These are phyloP conservation scores for Hyphodiscus sp. DNA, from an alignment of 2,329 filamentous ascomycete genomes.

Conservation along the genomic window DNA sequence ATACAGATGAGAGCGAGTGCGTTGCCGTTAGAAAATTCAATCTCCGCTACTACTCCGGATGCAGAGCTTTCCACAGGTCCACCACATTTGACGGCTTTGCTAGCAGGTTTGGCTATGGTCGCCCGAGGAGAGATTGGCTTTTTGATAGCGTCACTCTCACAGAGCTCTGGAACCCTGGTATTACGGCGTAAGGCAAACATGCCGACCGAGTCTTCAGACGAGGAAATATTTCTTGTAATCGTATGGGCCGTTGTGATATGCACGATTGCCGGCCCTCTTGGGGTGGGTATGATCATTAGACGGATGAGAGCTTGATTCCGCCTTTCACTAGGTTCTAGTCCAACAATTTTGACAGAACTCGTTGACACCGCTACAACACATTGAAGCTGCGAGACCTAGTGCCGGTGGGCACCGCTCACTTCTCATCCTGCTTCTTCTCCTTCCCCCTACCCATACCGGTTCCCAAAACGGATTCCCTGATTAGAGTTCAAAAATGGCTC, in stretches of 20 bases:
- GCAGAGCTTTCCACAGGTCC: slow-evolving; percentile 8
- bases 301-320: slow-evolving; percentile 26
- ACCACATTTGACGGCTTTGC: slow-evolving; percentile 13
- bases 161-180: slow-evolving; percentile 38
- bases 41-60: neutral
- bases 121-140: slow-evolving; percentile 77
- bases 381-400: no score
- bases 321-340: neutral
- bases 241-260: slow-evolving; percentile 51
- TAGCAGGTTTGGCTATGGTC: slow-evolving; percentile 52
- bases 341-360: no score
- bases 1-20: neutral
- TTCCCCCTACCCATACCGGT: no score
- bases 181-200: slow-evolving; percentile 5
- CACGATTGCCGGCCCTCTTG: slow-evolving; percentile 45
- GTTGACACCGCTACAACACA: no score
- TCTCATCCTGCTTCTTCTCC: no score
- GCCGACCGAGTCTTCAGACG: slow-evolving; percentile 2
- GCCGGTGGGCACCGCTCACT: no score
- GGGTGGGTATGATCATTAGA: slow-evolving; percentile 41
- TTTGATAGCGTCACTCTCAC: slow-evolving; percentile 63
- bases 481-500: no score
- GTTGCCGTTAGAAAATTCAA: neutral
- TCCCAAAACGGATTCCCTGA: no score
- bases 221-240: slow-evolving; percentile 44